Base-by-base conservation (phyloP, 257 asterid species). In the Rehmannia glutinosa region DNA sequence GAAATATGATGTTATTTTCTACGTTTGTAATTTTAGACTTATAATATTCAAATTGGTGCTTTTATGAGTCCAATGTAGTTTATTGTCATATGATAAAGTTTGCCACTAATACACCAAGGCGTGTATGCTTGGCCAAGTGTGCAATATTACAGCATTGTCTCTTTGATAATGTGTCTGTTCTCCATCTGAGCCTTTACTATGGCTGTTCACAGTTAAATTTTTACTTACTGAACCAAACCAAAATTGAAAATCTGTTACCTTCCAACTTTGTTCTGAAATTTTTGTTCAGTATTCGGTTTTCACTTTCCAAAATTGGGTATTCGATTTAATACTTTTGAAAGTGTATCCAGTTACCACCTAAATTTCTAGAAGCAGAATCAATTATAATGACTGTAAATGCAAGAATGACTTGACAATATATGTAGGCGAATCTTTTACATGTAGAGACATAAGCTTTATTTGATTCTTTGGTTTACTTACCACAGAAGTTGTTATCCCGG, bases 11-110 rank as follows among this genome's bases (percentile, higher is more conserved):
- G 32, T 39, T 45, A 13, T 10, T 51, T 61, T 43, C 20, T 16
- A 28, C 16, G 46, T 60, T 56, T 57, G 43, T 46, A 36, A 27
- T 46, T 30, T 21, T 45, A 10, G 32, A 47, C 15, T 59, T n/a
- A 27, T 54, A 27, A 58, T 49, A 46, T 60, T 52, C 33, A 66
- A 21, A 50, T 43, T 58, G 64, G 56, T 62, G 25, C 45, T 73
- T 46, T 36, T 16, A 45, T 43, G 63, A 35, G 64, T 21, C 60
- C 42, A 17, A 4, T 55, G 49, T 25, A 53, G 69, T 27, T 15
- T 33, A 51, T 15, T 49, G 24, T 50, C n/a, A 19, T n/a, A n/a
- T n/a, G 35, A 59, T 62, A n/a, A 53, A 28, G 21, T 53, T 53
- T 54, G 28, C 15, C 43, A 6, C 12, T 28, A 53, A 8, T 27